Percentiles rank a stretch among this genome's conserved stretches.
Conservation (phyloP, 1,139 yeast genomes). For the Cylindricascospora bacillispora region DNA sequence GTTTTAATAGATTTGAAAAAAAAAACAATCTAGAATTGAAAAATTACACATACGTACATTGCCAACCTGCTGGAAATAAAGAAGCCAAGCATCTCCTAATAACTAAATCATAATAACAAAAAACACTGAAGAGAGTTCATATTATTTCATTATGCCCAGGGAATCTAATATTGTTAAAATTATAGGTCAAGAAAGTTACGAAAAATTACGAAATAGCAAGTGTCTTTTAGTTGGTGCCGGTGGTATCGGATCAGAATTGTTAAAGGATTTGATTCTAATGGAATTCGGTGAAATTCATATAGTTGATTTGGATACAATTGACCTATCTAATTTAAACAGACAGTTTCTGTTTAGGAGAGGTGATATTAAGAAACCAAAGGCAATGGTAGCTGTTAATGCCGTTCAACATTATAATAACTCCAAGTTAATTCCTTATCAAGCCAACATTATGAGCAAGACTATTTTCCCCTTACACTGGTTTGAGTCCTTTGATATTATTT, state of each 20-base stretch:
- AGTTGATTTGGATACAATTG: constrained; percentile 90
- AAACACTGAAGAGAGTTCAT: no score
- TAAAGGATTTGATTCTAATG: constrained; percentile 71
- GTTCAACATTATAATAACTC: constrained; percentile 64
- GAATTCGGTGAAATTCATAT: constrained; percentile 86
- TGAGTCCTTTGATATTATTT: constrained; percentile 59
- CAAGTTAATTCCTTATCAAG: constrained; percentile 70
- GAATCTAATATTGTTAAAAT: constrained; percentile 11
- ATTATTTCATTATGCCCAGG: no score
- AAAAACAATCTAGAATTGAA: no score
- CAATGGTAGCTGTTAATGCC: constrained; percentile 70
- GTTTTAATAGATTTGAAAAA: no score
- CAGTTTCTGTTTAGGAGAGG: constrained; percentile 81
- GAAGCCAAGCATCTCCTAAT: no score
- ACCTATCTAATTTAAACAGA: constrained; percentile 79
- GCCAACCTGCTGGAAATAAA: no score
- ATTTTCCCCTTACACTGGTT: constrained; percentile 75
- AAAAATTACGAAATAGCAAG: constrained; percentile 32
- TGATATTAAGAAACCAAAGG: constrained; percentile 79
- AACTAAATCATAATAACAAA: background rate
- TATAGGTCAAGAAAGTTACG: constrained; percentile 17
- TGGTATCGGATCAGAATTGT: constrained; percentile 95
- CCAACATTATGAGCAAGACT: constrained; percentile 70
- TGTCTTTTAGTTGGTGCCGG: constrained; percentile 95
- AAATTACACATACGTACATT: no score